These are phyloP conservation scores for Colletotrichum sp. DNA, from an alignment of 2,329 filamentous ascomycete genomes.

Conservation along the genomic window DNA sequence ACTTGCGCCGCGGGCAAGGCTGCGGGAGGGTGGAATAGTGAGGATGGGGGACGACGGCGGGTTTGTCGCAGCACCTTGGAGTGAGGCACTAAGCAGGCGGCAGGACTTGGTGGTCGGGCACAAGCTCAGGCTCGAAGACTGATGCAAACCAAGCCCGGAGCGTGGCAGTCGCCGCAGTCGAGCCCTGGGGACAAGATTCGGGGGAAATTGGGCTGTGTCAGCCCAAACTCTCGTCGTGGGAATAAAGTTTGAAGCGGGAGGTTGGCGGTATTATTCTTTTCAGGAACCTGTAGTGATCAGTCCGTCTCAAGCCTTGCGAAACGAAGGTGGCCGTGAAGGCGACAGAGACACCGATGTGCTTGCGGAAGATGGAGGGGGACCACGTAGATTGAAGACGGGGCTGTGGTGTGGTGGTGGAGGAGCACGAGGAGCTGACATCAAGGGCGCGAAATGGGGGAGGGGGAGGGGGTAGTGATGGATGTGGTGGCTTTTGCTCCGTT, in stretches of 20 bases:
- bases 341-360: not conserved
- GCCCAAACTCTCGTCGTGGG: slow-evolving; percentile 20
- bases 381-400: not conserved
- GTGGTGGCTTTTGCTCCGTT: too few relatives aligned
- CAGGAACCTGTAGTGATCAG: slow-evolving; percentile 3
- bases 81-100: not conserved
- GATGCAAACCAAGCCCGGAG: not conserved
- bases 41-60: not conserved
- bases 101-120: not conserved
- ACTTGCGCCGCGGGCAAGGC: not conserved
- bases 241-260: slow-evolving; percentile 4
- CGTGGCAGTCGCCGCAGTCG: not conserved
- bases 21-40: not conserved
- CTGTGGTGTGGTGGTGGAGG: not conserved
- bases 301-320: not conserved
- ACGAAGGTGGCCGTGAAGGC: not conserved
- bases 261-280: not conserved
- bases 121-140: not conserved
- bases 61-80: not conserved
- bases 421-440: not conserved
- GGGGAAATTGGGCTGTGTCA: slow-evolving; percentile 20
- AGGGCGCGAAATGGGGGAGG: not conserved
- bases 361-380: not conserved
- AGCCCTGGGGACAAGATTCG: slow-evolving; percentile 3
- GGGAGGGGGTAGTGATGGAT: not conserved